These are phyloP conservation scores for Rhododendron ferrugineum DNA, from an alignment of 148 eudicot species.

Conservation along the genomic window DNA sequence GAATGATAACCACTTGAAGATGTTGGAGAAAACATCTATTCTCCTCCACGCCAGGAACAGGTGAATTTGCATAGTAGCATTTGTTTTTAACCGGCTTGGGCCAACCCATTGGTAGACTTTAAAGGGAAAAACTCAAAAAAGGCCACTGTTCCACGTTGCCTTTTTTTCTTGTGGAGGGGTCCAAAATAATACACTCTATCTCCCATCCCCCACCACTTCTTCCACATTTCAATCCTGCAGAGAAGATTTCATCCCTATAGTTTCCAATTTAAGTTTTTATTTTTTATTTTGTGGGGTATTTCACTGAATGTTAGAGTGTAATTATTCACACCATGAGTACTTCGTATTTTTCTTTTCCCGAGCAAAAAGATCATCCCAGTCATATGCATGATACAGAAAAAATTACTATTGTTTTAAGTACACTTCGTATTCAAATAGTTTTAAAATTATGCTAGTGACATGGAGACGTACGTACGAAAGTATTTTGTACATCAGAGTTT, in stretches of 20 bases:
- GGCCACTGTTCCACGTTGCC: not conserved
- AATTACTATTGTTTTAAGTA: too few species aligned
- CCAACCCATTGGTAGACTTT: not conserved
- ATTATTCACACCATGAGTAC: not conserved
- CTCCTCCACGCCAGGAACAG: constrained; percentile 1
- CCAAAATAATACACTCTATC: not conserved
- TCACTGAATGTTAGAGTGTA: not conserved
- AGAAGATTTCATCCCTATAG: not conserved
- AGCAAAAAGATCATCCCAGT: too few species aligned
- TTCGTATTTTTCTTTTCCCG: not conserved
- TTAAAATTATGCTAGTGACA: too few species aligned
- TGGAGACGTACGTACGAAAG: not conserved
- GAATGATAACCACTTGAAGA: not conserved
- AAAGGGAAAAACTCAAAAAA: not conserved
- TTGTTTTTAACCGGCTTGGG: not conserved
- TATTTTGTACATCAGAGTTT: not conserved
- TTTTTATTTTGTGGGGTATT: not conserved
- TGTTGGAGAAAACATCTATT: constrained; percentile 8
- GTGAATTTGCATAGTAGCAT: not conserved
- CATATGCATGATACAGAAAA: too few species aligned
- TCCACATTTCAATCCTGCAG: not conserved
- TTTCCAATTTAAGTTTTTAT: not conserved
- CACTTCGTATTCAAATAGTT: too few species aligned
- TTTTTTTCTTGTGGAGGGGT: not conserved
- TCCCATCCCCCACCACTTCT: not conserved